Conservation (phyloP, 2,329 filamentous ascomycete genomes). For the Scleromitrula shiraiana region DNA sequence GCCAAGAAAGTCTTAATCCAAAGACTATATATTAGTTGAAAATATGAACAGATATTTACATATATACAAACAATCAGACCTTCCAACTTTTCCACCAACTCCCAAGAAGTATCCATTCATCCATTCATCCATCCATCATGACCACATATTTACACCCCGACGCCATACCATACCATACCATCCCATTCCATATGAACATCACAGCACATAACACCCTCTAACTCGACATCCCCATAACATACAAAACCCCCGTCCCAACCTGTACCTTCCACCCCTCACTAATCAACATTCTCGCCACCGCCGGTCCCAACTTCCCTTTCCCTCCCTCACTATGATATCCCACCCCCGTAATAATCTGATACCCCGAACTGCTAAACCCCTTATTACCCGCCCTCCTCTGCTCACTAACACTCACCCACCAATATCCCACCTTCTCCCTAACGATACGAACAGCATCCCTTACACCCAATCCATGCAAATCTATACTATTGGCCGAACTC, state of each 20-base stretch:
- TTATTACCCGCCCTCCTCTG: conserved; percentile 24
- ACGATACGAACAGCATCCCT: conserved; percentile 75
- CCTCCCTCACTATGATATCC: conserved; percentile 74
- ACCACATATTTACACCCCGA: no score
- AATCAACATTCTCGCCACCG: conserved; percentile 68
- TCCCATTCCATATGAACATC: no score
- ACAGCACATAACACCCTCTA: no score
- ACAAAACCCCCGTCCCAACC: conserved; percentile 60
- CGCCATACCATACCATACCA: no score
- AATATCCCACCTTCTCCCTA: conserved; percentile 53
- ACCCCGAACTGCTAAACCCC: conserved; percentile 38
- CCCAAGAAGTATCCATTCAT: no score
- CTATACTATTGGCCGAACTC: conserved; percentile 53
- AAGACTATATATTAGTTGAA: no score
- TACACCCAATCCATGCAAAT: conserved; percentile 79
- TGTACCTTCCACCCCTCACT: conserved; percentile 79
- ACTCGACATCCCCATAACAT: conserved; percentile 52
- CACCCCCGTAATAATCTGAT: conserved; percentile 71
- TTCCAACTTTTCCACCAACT: no score
- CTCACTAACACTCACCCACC: conserved; percentile 71
- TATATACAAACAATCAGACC: no score
- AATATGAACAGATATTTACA: no score
- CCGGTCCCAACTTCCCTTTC: conserved; percentile 66
- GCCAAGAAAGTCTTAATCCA: no score
- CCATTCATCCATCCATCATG: no score